phyloP scores from a whole-genome alignment of 139 green algal genomes.

The Monoraphidium neglectum region DNA sequence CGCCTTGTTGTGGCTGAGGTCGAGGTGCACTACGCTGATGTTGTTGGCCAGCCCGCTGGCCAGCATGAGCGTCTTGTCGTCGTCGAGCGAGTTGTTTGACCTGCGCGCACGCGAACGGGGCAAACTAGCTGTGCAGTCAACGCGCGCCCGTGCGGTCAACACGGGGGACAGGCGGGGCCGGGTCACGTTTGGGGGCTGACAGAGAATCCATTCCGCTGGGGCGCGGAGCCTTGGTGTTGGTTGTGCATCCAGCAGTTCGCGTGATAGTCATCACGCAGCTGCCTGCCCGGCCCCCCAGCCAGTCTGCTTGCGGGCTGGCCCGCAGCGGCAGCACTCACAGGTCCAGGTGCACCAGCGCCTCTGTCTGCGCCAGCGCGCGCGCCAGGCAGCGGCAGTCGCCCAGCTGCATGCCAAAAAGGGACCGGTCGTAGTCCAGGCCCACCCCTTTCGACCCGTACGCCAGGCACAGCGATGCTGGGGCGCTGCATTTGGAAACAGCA shows the following conservation, averaged over 20 bases:
- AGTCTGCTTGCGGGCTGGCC: too few species aligned
- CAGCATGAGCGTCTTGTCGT: constrained; percentile 81
- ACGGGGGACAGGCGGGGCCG: constrained; percentile 68
- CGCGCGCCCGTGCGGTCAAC: too few species aligned
- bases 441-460: constrained; percentile 74
- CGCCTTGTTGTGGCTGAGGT: constrained; percentile 81
- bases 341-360: constrained; percentile 38
- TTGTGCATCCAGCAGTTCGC: too few species aligned
- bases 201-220: too few species aligned
- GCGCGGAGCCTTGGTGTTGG: too few species aligned
- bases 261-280: too few species aligned
- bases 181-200: constrained; percentile 43
- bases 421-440: constrained; percentile 84
- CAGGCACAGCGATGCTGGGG: constrained; percentile 56
- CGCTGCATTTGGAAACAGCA: constrained; percentile 34
- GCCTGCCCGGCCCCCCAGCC: too few species aligned
- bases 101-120: too few species aligned
- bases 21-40: constrained; percentile 78
- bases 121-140: too few species aligned
- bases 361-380: constrained; percentile 29
- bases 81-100: constrained; percentile 75
- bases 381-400: constrained; percentile 61
- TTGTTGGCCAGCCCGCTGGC: constrained; percentile 80
- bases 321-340: too few species aligned
- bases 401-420: constrained; percentile 84